Evolutionary conservation across 306 rosid genomes (phyloP), one percentile per base, ranked within the genome.

Genomic region (Coriaria nepalensis): DNA sequence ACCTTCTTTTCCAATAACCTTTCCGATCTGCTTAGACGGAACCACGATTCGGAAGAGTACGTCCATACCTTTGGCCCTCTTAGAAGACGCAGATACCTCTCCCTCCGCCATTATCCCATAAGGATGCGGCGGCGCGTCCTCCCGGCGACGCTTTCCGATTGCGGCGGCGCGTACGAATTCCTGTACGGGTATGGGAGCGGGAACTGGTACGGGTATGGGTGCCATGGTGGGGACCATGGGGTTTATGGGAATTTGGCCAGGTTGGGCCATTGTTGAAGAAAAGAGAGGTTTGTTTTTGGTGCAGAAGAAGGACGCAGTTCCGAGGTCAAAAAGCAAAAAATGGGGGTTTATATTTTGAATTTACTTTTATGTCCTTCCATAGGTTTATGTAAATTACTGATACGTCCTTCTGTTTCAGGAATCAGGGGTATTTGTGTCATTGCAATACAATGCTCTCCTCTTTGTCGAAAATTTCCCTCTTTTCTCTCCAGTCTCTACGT

Each of bases 1-100:
- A 33, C 97, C 97, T 42, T 76, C 90, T 62, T 81, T 88, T 10
- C 97, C 97, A 7, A 88, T 88, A 33, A 88, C 97, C 74, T 88
- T 88, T 14, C 95, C 97, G 73, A 88, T 88, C 90, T 83, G 96
- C 68, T 67, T 63, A 38, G 95, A 76, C 35, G 96, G 96, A 32
- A 78, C 93, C 0, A 88, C 71, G 52, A 83, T 79, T 74, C 96
- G 64, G 56, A 88, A 84, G 12, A 81, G 70, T 39, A 84, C 95
- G 60, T 88, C 95, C 50, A 80, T 93, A 2, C 73, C 78, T 63
- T 70, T 70, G 0, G 55, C 79, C 13, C 51, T 70, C 58, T 81
- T 73, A 71, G 81, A 83, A 6, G 86, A 58, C 33, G 74, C 82
- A 0, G 77, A 68, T 35, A 52, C 75, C 12, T 65, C 86, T 0